Percentiles rank a stretch among this genome's conserved stretches.
These are phyloP conservation scores for Leccinum rimulosum DNA, from an alignment of 768 basidiomycete species.

Conservation along the genomic window DNA sequence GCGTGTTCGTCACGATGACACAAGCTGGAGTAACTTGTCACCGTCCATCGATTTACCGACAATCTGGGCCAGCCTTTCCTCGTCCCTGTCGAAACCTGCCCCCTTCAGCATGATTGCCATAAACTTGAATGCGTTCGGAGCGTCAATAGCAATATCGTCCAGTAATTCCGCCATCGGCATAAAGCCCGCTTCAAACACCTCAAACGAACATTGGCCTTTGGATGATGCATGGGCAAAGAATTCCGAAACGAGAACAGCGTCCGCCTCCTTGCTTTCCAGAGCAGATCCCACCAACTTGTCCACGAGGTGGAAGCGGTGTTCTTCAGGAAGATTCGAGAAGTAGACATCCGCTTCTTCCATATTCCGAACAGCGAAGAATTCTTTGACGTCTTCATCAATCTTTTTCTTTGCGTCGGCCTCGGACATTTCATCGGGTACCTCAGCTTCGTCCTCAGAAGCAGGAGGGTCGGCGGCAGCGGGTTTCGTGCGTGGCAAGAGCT, in stretches of 20 bases:
- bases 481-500: not conserved
- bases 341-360: constrained; percentile 87
- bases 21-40: too few species aligned
- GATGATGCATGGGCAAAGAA: constrained; percentile 64
- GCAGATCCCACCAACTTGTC: constrained; percentile 72
- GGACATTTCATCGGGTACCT: too few species aligned
- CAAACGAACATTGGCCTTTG: constrained; percentile 57
- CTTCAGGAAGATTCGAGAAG: constrained; percentile 69
- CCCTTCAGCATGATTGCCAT: too few species aligned
- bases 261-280: constrained; percentile 78
- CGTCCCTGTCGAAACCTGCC: too few species aligned
- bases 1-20: too few species aligned
- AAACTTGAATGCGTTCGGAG: constrained; percentile 88
- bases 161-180: constrained; percentile 66
- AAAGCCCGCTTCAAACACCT: constrained; percentile 76
- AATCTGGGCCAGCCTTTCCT: too few species aligned
- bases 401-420: too few species aligned
- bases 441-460: constrained; percentile 45
- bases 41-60: too few species aligned
- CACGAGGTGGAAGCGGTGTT: constrained; percentile 63
- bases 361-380: constrained; percentile 83
- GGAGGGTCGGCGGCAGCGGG: constrained; percentile 28
- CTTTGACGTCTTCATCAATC: constrained; percentile 79
- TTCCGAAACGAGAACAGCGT: constrained; percentile 73
- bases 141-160: constrained; percentile 88